Base-by-base conservation (phyloP, 2,329 filamentous ascomycete species). In the Acarospora socialis region DNA sequence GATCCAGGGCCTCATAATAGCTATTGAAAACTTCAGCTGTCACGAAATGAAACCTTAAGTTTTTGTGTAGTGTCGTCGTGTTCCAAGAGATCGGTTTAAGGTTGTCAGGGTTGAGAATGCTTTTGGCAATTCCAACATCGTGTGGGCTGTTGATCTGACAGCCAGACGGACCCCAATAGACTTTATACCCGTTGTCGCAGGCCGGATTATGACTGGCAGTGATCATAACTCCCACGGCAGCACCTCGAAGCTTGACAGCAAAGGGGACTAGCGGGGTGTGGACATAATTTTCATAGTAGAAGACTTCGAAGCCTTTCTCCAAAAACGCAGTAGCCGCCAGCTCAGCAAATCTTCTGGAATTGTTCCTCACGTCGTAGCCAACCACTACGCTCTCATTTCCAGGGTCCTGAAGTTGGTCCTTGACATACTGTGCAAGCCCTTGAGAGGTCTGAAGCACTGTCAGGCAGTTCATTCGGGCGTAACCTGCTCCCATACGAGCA, bases 171-270 rank as follows among this genome's bases (percentile, higher is more conserved):
- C 68, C 74, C n/a, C n/a, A n/a, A 53, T 77, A 77, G 48, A 77
- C 73, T 53, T 77, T 77, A 53, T 77, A 77, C 13, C 73, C 73
- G 46, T 77, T 77, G 46, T 77, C 71, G 42, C 66, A 57, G 27
- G 69, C 65, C 9, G 72, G 71, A 42, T 77, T 77, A 50, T 75
- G 71, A 44, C 69, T 74, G 19, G 73, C 73, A 9, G 73, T 77
- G 21, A 77, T 63, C 71, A 77, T 77, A 18, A 77, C 57, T 13
- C 73, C 73, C 25, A 68, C 72, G 3, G 59, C 63, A 19, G 71
- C 68, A 21, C 56, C 51, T 33, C 70, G 56, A 33, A 64, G 51
- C 5, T 55, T 58, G 19, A 77, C 66, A 3, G 66, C 65, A 47
- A 74, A 77, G 1, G 73, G 68, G 5, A 77, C 70, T 30, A 74